phyloP scores from a whole-genome alignment of 2,329 filamentous ascomycete genomes.

The Paramyrothecium sp. region DNA sequence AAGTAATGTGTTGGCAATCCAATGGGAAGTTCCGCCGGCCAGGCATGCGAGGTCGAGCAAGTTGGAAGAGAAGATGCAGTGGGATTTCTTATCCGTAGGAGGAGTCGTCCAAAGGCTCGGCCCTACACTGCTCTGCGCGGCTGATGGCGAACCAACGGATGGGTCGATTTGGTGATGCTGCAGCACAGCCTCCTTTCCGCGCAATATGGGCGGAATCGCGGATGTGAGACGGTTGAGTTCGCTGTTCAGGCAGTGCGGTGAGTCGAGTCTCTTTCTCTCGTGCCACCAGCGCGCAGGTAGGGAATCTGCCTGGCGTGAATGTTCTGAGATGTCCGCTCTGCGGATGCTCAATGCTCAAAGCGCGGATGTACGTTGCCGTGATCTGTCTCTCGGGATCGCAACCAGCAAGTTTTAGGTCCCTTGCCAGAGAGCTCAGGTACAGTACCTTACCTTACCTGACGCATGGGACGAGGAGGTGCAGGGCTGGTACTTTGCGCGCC shows the following conservation, averaged over 20 bases:
- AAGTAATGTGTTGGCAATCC: conserved; percentile 29
- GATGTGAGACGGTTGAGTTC: too few relatives aligned
- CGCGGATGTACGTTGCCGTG: background rate
- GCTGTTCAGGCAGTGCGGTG: too few relatives aligned
- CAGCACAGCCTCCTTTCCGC: background rate
- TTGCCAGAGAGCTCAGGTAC: background rate
- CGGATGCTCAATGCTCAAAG: background rate
- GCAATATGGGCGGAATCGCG: background rate
- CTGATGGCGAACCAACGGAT: background rate
- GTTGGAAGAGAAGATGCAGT: background rate
- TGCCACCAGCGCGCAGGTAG: background rate
- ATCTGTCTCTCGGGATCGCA: background rate
- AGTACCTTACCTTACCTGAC: too few relatives aligned
- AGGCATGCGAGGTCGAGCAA: conserved; percentile 29
- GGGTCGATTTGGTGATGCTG: background rate
- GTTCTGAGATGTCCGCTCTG: background rate
- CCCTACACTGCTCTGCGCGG: background rate
- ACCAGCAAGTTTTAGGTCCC: background rate
- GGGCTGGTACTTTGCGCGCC: background rate
- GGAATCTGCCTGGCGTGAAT: background rate
- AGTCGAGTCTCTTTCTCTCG: too few relatives aligned
- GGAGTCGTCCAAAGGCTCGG: background rate
- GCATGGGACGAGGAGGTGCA: background rate
- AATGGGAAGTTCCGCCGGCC: conserved; percentile 21
- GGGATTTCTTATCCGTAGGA: background rate